These are phyloP conservation scores for Caloboletus inedulis DNA, from an alignment of 1,284 basidiomycete genomes.

Conservation along the genomic window DNA sequence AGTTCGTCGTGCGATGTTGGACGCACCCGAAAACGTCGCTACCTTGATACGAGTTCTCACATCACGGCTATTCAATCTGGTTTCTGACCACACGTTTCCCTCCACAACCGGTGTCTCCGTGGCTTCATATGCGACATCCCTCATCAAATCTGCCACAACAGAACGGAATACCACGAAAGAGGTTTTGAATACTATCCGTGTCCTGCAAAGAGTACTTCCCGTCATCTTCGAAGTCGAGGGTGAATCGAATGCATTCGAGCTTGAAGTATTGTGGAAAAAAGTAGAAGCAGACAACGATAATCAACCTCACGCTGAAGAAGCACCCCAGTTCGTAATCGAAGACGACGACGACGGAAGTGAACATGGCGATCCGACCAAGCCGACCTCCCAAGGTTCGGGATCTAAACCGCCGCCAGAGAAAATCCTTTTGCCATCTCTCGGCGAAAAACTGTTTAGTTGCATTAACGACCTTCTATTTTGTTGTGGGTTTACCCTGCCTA, in stretches of 20 bases:
- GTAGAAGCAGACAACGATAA: constrained; percentile 45
- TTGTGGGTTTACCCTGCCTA: constrained; percentile 86
- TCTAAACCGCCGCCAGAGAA: constrained; percentile 39
- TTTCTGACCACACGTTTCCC: constrained; percentile 83
- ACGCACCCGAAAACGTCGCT: constrained; percentile 80
- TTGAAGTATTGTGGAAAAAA: constrained; percentile 72
- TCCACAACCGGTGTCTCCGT: constrained; percentile 50
- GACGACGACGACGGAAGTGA: constrained; percentile 55
- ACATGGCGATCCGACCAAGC: constrained; percentile 21
- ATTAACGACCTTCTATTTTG: constrained; percentile 86
- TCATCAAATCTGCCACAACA: constrained; percentile 54
- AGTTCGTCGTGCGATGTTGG: constrained; percentile 80
- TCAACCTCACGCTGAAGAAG: constrained; percentile 27
- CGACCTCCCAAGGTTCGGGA: constrained; percentile 16
- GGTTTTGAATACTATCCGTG: constrained; percentile 82
- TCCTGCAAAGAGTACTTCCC: constrained; percentile 84
- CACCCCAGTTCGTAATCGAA: constrained; percentile 77
- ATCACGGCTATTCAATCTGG: constrained; percentile 75
- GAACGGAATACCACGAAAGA: constrained; percentile 76
- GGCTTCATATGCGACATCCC: constrained; percentile 63
- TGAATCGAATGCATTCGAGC: constrained; percentile 65
- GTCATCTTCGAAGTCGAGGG: constrained; percentile 82
- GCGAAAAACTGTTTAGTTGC: constrained; percentile 74
- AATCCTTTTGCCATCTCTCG: constrained; percentile 65
- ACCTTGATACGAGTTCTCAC: constrained; percentile 76